Percentiles rank a stretch among this genome's conserved stretches.
phyloP scores from a whole-genome alignment of 306 rosid genomes.

The Sechiopsis laciniata region DNA sequence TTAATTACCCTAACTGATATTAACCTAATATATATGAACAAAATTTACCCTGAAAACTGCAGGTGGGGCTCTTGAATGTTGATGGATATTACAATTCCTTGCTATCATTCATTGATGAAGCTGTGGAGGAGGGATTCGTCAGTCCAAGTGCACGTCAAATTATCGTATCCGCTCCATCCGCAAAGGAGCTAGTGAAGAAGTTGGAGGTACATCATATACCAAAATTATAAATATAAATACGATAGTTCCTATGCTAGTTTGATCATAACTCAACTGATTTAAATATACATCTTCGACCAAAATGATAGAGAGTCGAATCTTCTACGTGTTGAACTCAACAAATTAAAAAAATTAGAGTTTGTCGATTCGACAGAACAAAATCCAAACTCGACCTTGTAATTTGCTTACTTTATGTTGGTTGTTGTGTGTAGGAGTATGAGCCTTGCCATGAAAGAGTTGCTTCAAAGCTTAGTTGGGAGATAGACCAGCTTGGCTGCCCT shows the following conservation, averaged over 20 bases:
- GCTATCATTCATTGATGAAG: conserved; percentile 64
- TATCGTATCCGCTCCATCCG: conserved; percentile 81
- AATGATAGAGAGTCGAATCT: too few relatives aligned
- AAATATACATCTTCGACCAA: background rate
- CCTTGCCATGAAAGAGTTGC: conserved; percentile 94
- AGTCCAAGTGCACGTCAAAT: conserved; percentile 93
- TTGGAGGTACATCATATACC: conserved; percentile 54
- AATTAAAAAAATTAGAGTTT: too few relatives aligned
- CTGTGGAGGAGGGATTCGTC: conserved; percentile 78
- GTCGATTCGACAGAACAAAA: too few relatives aligned
- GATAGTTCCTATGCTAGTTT: background rate
- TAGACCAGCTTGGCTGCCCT: conserved; percentile 61
- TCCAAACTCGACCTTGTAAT: too few relatives aligned
- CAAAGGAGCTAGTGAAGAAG: conserved; percentile 83
- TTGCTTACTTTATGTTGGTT: background rate
- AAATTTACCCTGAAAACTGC: conserved; percentile 27
- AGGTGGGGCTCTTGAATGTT: conserved; percentile 74
- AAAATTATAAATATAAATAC: background rate
- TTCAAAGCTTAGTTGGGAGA: conserved; percentile 82
- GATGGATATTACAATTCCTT: conserved; percentile 68
- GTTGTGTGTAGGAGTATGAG: conserved; percentile 58
- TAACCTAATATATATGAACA: background rate
- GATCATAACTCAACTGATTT: too few relatives aligned
- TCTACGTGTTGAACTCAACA: too few relatives aligned
- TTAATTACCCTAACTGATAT: background rate